phyloP scores from a whole-genome alignment of 176 grass and related monocot species.

The Aegilops umbellulata region DNA sequence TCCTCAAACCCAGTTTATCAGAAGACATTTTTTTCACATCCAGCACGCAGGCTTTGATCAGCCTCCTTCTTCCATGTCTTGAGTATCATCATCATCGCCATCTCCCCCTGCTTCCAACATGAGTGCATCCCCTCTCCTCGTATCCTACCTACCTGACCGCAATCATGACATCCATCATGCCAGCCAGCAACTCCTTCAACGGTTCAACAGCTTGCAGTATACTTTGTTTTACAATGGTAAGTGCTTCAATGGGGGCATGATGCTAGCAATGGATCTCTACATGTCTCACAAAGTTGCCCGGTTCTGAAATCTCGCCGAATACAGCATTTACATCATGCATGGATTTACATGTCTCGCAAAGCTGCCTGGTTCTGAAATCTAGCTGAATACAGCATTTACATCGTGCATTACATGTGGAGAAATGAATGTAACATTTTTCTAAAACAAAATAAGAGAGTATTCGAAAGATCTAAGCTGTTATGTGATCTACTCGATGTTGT shows the following conservation, averaged over 20 bases:
- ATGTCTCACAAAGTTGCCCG: constrained; percentile 54
- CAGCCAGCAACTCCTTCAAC: constrained; percentile 62
- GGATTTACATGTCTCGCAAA: constrained; percentile 60
- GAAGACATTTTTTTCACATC: too few species aligned
- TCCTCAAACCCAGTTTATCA: too few species aligned
- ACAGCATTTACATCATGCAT: too few species aligned
- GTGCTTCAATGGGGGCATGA: constrained; percentile 70
- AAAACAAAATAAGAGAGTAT: not conserved
- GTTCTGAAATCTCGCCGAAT: constrained; percentile 65
- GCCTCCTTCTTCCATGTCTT: too few species aligned
- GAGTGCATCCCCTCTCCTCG: too few species aligned
- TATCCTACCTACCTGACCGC: too few species aligned
- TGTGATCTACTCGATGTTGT: not conserved
- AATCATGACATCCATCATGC: constrained; percentile 79
- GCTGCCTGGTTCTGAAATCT: constrained; percentile 68
- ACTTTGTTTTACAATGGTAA: constrained; percentile 75
- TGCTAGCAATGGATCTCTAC: constrained; percentile 52
- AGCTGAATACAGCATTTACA: constrained; percentile 37
- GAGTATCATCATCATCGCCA: too few species aligned
- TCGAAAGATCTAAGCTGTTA: not conserved
- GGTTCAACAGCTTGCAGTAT: constrained; percentile 65
- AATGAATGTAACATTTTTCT: not conserved
- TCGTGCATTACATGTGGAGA: too few species aligned
- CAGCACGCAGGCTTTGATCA: too few species aligned
- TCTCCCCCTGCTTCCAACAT: too few species aligned